Percentiles rank a stretch among this genome's conserved stretches.
Evolutionary conservation across 1,284 basidiomycete genomes (phyloP).

Genomic region (Agaricales sp.): DNA sequence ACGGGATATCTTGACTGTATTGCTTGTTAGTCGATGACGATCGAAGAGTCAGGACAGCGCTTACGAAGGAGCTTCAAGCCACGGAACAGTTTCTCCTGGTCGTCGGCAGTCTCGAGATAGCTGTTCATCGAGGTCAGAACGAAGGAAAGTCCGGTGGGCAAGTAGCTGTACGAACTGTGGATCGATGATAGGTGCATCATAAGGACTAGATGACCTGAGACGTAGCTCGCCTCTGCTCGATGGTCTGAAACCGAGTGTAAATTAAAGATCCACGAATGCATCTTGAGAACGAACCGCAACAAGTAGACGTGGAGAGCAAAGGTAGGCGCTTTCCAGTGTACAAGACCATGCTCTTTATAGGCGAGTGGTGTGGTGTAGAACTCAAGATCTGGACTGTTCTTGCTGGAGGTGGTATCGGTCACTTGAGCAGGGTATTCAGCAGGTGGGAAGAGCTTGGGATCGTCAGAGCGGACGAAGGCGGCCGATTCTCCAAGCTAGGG

Average conservation of each 20-base stretch:
- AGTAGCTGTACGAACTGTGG: conserved; percentile 24
- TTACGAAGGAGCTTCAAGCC: conserved; percentile 29
- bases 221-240: conserved; percentile 26
- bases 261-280: background rate
- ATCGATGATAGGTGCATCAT: conserved; percentile 28
- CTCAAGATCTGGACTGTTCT: conserved; percentile 51
- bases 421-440: conserved; percentile 27
- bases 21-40: background rate
- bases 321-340: conserved; percentile 24
- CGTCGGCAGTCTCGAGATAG: conserved; percentile 45
- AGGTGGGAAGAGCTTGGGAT: conserved; percentile 39
- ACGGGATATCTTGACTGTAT: conserved; percentile 34
- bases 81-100: conserved; percentile 43
- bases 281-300: conserved; percentile 20
- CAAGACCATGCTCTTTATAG: conserved; percentile 23
- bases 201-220: conserved; percentile 28
- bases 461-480: conserved; percentile 46
- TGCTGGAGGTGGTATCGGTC: conserved; percentile 43
- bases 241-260: conserved; percentile 20
- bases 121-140: too few relatives aligned
- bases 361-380: conserved; percentile 38
- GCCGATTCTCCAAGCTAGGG: conserved; percentile 45
- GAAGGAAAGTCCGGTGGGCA: background rate
- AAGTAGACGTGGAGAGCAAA: conserved; percentile 28
- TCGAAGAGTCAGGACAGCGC: background rate